These are phyloP conservation scores for Lobosporangium transversale DNA, from an alignment of 192 early-diverging fungal species.

Conservation along the genomic window DNA sequence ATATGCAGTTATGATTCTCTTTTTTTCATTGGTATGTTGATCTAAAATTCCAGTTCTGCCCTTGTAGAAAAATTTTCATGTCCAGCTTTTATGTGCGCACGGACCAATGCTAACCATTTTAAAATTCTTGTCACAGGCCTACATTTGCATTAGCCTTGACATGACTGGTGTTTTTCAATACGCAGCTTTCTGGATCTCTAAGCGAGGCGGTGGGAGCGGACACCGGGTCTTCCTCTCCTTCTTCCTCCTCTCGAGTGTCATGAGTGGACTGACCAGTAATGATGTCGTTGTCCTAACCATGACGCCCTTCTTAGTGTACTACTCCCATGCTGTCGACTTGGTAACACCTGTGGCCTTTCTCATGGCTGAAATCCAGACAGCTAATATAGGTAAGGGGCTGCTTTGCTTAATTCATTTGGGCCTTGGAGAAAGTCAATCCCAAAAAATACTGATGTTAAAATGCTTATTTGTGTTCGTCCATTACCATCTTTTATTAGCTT, in stretches of 20 bases:
- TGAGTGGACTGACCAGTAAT: slow-evolving; percentile 82
- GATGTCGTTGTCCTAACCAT: slow-evolving; percentile 87
- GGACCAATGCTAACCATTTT: too few relatives aligned
- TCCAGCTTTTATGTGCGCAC: too few relatives aligned
- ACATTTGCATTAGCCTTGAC: slow-evolving; percentile 87
- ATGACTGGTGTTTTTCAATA: slow-evolving; percentile 82
- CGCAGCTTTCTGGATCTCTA: slow-evolving; percentile 79
- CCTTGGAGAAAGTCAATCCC: not conserved
- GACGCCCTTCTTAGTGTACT: slow-evolving; percentile 83
- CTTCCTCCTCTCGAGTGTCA: slow-evolving; percentile 73
- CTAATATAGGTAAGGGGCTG: slow-evolving; percentile 74
- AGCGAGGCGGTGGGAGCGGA: slow-evolving; percentile 65
- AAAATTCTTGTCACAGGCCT: too few relatives aligned
- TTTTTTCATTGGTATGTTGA: slow-evolving; percentile 72
- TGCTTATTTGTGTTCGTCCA: too few relatives aligned
- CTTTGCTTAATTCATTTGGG: too few relatives aligned
- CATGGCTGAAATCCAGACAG: slow-evolving; percentile 79
- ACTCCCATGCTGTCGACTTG: slow-evolving; percentile 71
- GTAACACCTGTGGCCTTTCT: slow-evolving; percentile 70
- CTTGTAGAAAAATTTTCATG: too few relatives aligned
- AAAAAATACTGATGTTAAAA: too few relatives aligned
- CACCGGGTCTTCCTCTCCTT: slow-evolving; percentile 74
- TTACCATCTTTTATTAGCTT: slow-evolving; percentile 50
- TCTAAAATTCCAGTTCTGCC: too few relatives aligned
- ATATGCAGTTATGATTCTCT: slow-evolving; percentile 83